Evolutionary conservation across 768 basidiomycete species (phyloP), one percentile per base, ranked within the genome.

Genomic region (Phaffia tasmanica): DNA sequence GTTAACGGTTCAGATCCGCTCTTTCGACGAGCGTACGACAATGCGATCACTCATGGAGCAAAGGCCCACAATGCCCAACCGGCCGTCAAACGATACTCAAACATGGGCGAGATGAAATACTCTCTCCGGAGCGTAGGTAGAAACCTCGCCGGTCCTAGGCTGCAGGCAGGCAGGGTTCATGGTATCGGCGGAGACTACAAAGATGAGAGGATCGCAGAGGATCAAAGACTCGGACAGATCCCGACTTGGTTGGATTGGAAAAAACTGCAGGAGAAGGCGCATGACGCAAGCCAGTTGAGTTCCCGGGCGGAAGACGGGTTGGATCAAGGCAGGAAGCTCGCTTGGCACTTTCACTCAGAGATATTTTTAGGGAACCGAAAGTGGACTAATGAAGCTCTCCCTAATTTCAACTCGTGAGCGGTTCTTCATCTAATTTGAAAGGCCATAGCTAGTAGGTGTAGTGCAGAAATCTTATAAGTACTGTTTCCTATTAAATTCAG

Each of bases 91-190:
- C 67, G 63, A 48, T 68, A 68, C 62, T 42, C 48, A 7, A 68
- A 68, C 51, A 57, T 68, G 48, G 67, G 67, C n/a, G 67, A 68
- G 57, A 47, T 68, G 56, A 49, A 57, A 49, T 68, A 57, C 23
- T 48, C 67, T 8, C 21, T 68, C 19, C 23, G 67, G 48, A 49
- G 42, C 3, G 56, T 57, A 14, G 48, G 30, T 2, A 53, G 62
- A 32, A 56, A 47, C 5, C 56, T 68, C 19, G 56, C 54, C 6
- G 67, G 67, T 3, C 48, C 15, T 2, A 54, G 67, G 46, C 42
- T 56, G 15, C 27, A 18, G 11, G 9, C n/a, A 47, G 67, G 67
- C 7, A 49, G 25, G 46, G 27, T 63, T 19, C 54, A 29, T 8
- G 67, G 61, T 9, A 47, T 68, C 11, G 62, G 67, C 0, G 19